Evolutionary conservation across 768 basidiomycete species (phyloP), one percentile per base, ranked within the genome.

Genomic region (Boletus pseudopeckii): DNA sequence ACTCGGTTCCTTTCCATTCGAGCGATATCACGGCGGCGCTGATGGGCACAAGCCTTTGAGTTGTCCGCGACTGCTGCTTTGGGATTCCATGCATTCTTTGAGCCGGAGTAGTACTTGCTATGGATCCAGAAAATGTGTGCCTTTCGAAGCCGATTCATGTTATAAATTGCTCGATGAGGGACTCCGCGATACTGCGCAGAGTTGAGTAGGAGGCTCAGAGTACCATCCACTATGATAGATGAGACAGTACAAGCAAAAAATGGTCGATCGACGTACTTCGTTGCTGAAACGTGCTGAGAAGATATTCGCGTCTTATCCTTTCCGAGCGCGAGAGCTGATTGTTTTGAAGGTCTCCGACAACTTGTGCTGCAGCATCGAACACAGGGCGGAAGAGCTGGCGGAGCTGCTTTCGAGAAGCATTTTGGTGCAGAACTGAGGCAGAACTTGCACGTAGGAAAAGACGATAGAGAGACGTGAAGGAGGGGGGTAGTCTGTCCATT

Each of bases 171-270:
- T 52, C 71, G 72, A 63, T 88, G 84, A 11, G 86, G 67, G 14
- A 86, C 69, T 14, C 88, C 88, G 26, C 85, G 80, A 33, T 81
- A 78, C 53, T 75, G 73, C 4, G 80, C 78, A n/a, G 88, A 84
- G 26, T 75, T 80, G 68, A 81, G 77, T 43, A 90, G 65, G 9
- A 90, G 58, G 32, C 75, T 74, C 38, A 90, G 74, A 0, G 87
- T 88, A 54, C 76, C 78, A 61, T 90, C 87, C 68, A 88, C 89
- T 91, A 54, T 37, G 33, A 50, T n/a, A 58, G 54, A 52, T 60
- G 42, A 63, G 51, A 64, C 43, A 30, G 41, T 6, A 24, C 9
- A 36, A 36, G 38, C 18, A 15, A 50, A 6, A 7, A 45, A 32
- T n/a, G 0, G 30, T n/a, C 24, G 39, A 46, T 39, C 34, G 32